Evolutionary conservation across 2,329 filamentous ascomycete species (phyloP).

Genomic region (Ascochyta pisi): DNA sequence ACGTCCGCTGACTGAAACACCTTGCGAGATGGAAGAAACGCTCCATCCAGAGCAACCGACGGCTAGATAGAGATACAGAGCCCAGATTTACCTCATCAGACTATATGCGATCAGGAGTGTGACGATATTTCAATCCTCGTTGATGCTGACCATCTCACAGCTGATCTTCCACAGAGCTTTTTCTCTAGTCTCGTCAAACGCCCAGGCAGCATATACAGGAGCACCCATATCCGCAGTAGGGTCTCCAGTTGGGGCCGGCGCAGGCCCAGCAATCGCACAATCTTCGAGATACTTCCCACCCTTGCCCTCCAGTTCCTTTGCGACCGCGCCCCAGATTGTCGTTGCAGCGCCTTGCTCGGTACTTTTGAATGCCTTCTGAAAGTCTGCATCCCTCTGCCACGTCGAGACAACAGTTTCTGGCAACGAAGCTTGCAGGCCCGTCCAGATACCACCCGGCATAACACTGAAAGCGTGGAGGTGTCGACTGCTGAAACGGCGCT

Average conservation of each 20-base stretch:
- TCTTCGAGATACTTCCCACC: not conserved
- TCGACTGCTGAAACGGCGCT: conserved; percentile 54
- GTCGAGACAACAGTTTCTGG: conserved; percentile 7
- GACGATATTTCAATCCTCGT: not conserved
- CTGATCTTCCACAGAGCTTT: not conserved
- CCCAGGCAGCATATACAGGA: not conserved
- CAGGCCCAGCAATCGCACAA: not conserved
- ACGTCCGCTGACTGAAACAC: no score
- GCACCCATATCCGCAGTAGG: not conserved
- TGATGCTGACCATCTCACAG: not conserved
- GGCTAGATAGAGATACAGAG: no score
- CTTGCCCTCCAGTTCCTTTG: conserved; percentile 48
- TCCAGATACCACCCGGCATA: conserved; percentile 58
- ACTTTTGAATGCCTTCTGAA: conserved; percentile 22
- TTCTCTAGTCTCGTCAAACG: not conserved
- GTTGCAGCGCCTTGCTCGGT: conserved; percentile 50
- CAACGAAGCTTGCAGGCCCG: conserved; percentile 28
- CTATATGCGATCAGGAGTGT: not conserved
- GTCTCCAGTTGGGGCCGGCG: not conserved
- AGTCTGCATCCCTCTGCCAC: conserved; percentile 10
- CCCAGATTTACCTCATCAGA: no score
- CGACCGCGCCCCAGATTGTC: conserved; percentile 43
- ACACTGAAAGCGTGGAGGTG: conserved; percentile 56
- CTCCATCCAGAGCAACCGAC: no score
- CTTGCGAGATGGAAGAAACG: no score